Evolutionary conservation across 441 rosid genomes (phyloP).

Genomic region (Erysimum cheiri): DNA sequence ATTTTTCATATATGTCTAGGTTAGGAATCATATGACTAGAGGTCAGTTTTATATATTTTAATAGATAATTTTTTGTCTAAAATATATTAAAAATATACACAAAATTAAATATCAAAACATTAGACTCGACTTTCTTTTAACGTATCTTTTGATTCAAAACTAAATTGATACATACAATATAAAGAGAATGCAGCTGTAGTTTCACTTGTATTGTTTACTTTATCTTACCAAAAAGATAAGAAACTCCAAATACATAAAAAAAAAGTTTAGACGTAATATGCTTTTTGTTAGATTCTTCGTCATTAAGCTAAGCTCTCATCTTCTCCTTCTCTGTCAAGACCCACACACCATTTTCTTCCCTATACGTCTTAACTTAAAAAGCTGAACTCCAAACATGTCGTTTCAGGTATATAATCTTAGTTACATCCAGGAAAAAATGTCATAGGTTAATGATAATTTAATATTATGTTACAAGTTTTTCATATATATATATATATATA

Average conservation of each 20-base stretch:
- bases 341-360: slow-evolving; percentile 34
- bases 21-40: too few species aligned
- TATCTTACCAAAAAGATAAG: slow-evolving; percentile 39
- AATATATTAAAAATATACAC: not conserved
- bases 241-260: slow-evolving; percentile 17
- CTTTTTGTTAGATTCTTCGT: slow-evolving; percentile 67
- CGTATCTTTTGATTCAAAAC: not conserved
- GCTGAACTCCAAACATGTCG: slow-evolving; percentile 5
- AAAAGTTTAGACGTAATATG: slow-evolving; percentile 11
- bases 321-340: slow-evolving; percentile 28
- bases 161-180: slow-evolving; percentile 4
- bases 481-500: not conserved
- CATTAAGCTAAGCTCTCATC: slow-evolving; percentile 72
- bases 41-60: too few species aligned
- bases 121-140: not conserved
- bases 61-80: not conserved
- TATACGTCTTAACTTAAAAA: not conserved
- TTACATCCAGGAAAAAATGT: too few species aligned
- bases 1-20: not conserved
- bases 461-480: not conserved
- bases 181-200: slow-evolving; percentile 39
- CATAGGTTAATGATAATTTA: too few species aligned
- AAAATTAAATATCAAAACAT: not conserved
- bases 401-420: not conserved
- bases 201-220: slow-evolving; percentile 43